Percentiles rank a stretch among this genome's conserved stretches.
Evolutionary conservation across 139 green algal genomes (phyloP).

Genomic region (Haematococcus lacustris): DNA sequence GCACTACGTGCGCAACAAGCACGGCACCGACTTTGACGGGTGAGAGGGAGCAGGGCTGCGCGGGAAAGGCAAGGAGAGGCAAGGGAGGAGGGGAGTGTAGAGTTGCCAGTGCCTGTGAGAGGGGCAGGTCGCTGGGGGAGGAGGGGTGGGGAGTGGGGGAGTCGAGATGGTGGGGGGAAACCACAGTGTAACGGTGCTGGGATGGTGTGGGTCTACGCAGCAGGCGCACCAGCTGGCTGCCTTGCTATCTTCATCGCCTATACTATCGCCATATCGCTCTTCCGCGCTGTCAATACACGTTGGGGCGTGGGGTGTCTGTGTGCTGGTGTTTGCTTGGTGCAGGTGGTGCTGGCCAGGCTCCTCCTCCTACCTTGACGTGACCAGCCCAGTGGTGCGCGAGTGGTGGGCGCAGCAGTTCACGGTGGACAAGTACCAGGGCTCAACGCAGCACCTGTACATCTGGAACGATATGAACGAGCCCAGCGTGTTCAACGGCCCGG

Average conservation of each 20-base stretch:
- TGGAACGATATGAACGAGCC: conserved; percentile 99
- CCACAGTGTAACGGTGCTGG: too few species aligned
- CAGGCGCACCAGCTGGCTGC: too few species aligned
- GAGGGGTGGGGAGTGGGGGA: too few species aligned
- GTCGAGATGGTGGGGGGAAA: too few species aligned
- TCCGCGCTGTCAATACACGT: too few species aligned
- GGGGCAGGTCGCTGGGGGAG: too few species aligned
- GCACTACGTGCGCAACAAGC: conserved; percentile 82
- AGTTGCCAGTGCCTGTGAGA: too few species aligned
- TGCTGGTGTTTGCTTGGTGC: conserved; percentile 1
- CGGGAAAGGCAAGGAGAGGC: too few species aligned
- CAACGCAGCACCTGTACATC: conserved; percentile 80
- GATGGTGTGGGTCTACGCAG: too few species aligned
- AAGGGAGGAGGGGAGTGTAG: too few species aligned
- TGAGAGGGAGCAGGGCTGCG: conserved; percentile 23
- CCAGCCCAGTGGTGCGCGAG: conserved; percentile 64
- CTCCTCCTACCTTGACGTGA: conserved; percentile 90
- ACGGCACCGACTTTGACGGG: conserved; percentile 86
- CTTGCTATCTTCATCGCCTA: too few species aligned
- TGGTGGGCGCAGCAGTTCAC: conserved; percentile 89
- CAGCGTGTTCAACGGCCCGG: conserved; percentile 96
- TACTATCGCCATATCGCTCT: too few species aligned
- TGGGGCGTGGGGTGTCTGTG: not conserved
- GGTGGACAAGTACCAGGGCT: conserved; percentile 65
- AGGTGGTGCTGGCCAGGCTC: conserved; percentile 93